Evolutionary conservation across 176 grass and related monocot genomes (phyloP), one percentile per base, ranked within the genome.

Genomic region (Guadua angustifolia): DNA sequence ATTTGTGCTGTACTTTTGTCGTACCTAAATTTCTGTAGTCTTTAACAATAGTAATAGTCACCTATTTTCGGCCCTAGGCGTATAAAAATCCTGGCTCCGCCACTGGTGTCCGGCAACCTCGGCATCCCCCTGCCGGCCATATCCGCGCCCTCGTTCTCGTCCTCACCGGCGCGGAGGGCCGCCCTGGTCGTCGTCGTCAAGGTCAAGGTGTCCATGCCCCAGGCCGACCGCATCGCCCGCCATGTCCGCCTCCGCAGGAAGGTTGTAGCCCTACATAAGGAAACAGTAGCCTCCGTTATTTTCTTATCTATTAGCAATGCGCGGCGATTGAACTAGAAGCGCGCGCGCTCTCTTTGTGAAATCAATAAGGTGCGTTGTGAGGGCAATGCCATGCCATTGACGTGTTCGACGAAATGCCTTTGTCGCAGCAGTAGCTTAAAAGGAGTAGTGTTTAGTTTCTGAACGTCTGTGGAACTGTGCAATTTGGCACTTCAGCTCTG

Each of bases 191-290:
- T 91, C 64, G 87, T 75, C 71, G 90, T 81, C 11, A 89, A 91
- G 82, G 93, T 78, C 29, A 89, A 93, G 84, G 93, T 86, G 67
- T 66, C 73, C 73, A 95, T 89, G 74, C 75, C 90, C 66, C 88
- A 92, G 75, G 92, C 80, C 61, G 86, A 95, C 81, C 92, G 86
- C 82, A 86, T 82, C 68, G 77, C 82, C 10, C 95, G 95, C 82
- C 95, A 98, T 53, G 87, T 80, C 60, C 85, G 92, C 79, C 66
- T 95, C 85, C 95, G 92, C 51, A 98, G 93, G 92, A 98, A 98
- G 92, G 95, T 91, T 69, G 25, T 8, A 32, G 17, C 12, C 7
- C 22, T 26, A 4, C 44, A 25, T 5, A 5, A 42, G 17, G 0
- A 5, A 4, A 22, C 15, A 17, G 24, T 18, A 32, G 1, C 10